Evolutionary conservation across 352 stramenopile genomes (phyloP), one percentile per base, ranked within the genome.

Genomic region (Phytopythium chamaehyphon): DNA sequence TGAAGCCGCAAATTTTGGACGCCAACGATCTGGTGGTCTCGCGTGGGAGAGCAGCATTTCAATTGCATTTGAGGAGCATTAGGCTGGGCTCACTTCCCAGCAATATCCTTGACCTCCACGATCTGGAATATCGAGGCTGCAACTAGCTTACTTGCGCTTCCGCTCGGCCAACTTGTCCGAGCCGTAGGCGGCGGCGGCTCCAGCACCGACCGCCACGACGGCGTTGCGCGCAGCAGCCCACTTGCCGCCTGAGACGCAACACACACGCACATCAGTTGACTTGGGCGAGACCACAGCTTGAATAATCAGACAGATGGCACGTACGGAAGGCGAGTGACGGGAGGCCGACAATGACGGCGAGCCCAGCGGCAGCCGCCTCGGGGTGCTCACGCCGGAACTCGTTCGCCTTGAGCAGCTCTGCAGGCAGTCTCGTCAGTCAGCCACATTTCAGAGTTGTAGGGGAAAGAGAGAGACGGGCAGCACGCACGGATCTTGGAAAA

Each of bases 371-470:
- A 36, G 78, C 76, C 7, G 78, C 63, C 52, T 87, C 78, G 9
- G 78, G 78, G 64, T 92, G 74, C 22, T 83, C 73, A 40, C 74
- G 74, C 55, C 76, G 81, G 66, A 92, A 90, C 51, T 75, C 72
- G 54, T 92, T 88, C 37, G 65, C 62, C 54, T 91, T 91, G 50
- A 66, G n/a, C 35, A 88, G 58, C 51, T 89, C 81, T 91, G 56
- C 45, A 57, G 21, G 19, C 16, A 23, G 8, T 3, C 16, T n/a
- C 10, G 18, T 18, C 14, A 21, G n/a, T 39, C 9, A 54, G 39
- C 28, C 35, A 57, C 18, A 42, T n/a, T 18, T 15, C 48, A 42
- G 12, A 31, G 31, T 47, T 31, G 10, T 5, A n/a, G n/a, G n/a
- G n/a, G 5, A 1, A 14, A 28, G 5, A 6, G 12, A 40, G 19